Evolutionary conservation across 2,329 filamentous ascomycete genomes (phyloP).

Genomic region (Epichloe elymi): DNA sequence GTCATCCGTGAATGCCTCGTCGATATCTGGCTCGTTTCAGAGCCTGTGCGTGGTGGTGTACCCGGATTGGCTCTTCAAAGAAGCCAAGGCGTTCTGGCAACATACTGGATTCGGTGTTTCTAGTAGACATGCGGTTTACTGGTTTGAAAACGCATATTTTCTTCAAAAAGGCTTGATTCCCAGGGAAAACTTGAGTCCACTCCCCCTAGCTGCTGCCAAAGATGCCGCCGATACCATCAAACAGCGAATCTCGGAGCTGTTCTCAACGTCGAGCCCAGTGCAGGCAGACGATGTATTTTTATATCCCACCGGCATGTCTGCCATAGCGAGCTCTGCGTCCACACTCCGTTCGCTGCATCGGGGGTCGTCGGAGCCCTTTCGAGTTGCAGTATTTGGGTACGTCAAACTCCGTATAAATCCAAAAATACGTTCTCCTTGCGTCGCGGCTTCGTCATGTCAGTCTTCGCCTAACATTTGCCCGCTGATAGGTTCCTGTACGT

Average conservation of each 20-base stretch:
- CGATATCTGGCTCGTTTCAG: background rate
- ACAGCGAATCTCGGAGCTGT: conserved; percentile 10
- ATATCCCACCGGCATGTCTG: conserved; percentile 38
- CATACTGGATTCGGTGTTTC: conserved; percentile 18
- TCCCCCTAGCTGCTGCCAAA: conserved; percentile 4
- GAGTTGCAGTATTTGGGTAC: conserved; percentile 17
- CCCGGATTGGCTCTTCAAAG: conserved; percentile 5
- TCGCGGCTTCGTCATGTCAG: too few relatives aligned
- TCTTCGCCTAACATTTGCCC: background rate
- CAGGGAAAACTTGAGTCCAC: background rate
- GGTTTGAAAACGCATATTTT: conserved; percentile 13
- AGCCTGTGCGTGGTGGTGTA: conserved; percentile 10
- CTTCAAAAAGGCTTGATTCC: background rate
- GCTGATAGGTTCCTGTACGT: conserved; percentile 16
- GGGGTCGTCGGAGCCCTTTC: background rate
- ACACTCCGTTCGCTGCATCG: conserved; percentile 4
- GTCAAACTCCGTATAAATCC: background rate
- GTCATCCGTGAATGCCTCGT: background rate
- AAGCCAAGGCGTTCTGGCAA: conserved; percentile 18
- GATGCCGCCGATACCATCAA: conserved; percentile 7
- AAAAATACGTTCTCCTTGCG: too few relatives aligned
- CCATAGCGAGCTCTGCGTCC: conserved; percentile 21
- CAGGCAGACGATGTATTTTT: conserved; percentile 30
- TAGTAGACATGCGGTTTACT: conserved; percentile 14
- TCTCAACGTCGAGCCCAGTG: conserved; percentile 7